Evolutionary conservation across 805 yeast genomes (phyloP).

Genomic region (Barnettozyma sp.): DNA sequence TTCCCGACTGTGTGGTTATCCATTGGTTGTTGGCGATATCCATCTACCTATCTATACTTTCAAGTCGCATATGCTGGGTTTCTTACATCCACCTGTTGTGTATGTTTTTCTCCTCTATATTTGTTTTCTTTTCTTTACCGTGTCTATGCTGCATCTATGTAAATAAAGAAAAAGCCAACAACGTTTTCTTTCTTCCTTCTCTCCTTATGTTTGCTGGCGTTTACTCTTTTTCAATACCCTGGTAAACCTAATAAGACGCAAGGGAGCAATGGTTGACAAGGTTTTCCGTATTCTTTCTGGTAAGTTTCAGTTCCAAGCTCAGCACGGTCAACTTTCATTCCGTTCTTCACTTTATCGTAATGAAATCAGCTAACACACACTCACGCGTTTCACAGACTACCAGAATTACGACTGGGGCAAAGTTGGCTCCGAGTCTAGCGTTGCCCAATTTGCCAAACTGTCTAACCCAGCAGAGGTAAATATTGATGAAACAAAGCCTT

Average conservation of each 20-base stretch:
- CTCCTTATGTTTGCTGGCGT: too few relatives aligned
- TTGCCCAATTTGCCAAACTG: conserved; percentile 75
- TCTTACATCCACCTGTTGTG: too few relatives aligned
- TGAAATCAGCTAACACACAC: not conserved
- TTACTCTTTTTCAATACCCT: too few relatives aligned
- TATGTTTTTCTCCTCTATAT: too few relatives aligned
- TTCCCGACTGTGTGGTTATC: conserved; percentile 47
- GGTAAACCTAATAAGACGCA: too few relatives aligned
- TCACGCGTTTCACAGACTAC: conserved; percentile 49
- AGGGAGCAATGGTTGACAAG: conserved; percentile 29
- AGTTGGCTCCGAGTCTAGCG: conserved; percentile 76
- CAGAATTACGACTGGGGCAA: conserved; percentile 90
- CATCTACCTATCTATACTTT: too few relatives aligned
- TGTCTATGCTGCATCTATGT: too few relatives aligned
- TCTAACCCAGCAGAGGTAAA: conserved; percentile 50
- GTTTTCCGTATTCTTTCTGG: conserved; percentile 37
- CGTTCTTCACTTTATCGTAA: not conserved
- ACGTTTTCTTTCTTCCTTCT: too few relatives aligned
- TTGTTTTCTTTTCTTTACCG: too few relatives aligned
- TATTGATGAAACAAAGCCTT: conserved; percentile 73
- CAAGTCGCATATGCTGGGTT: too few relatives aligned
- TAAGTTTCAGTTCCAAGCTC: conserved; percentile 18
- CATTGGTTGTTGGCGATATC: conserved; percentile 20
- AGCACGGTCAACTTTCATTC: too few relatives aligned
- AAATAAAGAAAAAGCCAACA: too few relatives aligned